Evolutionary conservation across 768 basidiomycete genomes (phyloP), one percentile per base, ranked within the genome.

Genomic region (Boletus rubroflammeus): DNA sequence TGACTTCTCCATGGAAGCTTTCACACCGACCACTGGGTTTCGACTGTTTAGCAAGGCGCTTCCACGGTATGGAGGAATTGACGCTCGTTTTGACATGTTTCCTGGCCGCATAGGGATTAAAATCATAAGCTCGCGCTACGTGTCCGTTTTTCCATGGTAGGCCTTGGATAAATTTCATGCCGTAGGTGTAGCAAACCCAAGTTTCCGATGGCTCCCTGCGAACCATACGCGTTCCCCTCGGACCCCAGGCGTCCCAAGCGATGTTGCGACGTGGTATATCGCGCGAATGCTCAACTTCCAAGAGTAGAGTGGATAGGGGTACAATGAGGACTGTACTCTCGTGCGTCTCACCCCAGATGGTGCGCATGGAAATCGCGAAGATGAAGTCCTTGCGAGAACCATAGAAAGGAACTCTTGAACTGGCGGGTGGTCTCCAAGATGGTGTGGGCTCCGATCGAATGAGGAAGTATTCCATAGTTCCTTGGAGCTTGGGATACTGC

Each of bases 131-230:
- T 6, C 62, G 54, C 10, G 67, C 72, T 5, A 29, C 34, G 0
- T 60, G 58, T 25, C 54, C 58, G 5, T 45, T 21, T 7, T 57
- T 60, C 61, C 70, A 68, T 31, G 56, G 57, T 28, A 67, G 38
- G 41, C 59, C 57, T 35, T 61, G 66, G 17, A 72, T 54, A 25
- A 67, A 73, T 32, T 62, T 73, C 60, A 66, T 67, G 3, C 74
- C 73, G 25, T 73, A 69, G 15, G 69, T 55, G 50, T 68, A 72
- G 43, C 73, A 73, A 21, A 74, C 66, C 74, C 73, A 75, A 14
- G 47, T 58, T 6, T 69, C 67, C 19, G 68, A 67, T 14, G 67
- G 63, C 5, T 55, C 57, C 26, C 66, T 57, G 35, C 34, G 54
- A 25, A 72, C 21, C 61, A 73, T 67, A 39, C 71, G 69, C 3